Evolutionary conservation across 306 rosid species (phyloP), one percentile per base, ranked within the genome.

Genomic region (Spatholobus suberectus): DNA sequence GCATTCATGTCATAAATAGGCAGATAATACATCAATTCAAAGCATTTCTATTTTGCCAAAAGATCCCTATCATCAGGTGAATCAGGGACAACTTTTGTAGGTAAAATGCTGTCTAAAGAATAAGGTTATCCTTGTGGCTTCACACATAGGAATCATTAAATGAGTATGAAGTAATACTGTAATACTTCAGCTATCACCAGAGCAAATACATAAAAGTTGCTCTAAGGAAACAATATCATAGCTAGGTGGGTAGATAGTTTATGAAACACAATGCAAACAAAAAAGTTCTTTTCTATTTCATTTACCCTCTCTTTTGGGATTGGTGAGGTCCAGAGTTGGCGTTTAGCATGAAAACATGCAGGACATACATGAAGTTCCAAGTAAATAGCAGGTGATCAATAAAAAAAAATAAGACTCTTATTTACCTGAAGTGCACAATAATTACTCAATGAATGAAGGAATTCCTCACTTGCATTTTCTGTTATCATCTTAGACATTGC

Each of bases 401-500:
- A 57, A 20, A 62, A 44, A 14, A 70, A n/a, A 51, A 38, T 44
- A 18, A 59, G 55, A 65, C 86, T 77, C 76, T 24, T n/a, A 52
- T 75, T 76, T 81, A 96, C 99, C 98, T 96, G 99, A 87, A 96
- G 99, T 29, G 98, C 97, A 80, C 99, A 96, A 82, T 96, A 96
- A 89, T 96, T 96, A 86, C 99, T 96, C 86, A 96, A 82, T 3
- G 97, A 87, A 77, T 89, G 78, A 71, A 96, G 93, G 85, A 96
- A 96, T 76, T 96, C 99, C 88, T 96, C 99, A 4, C 99, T 96
- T 14, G 99, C 98, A 88, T 96, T 96, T 90, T 96, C 99, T 14
- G 98, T 96, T 72, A 96, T 96, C 94, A 96, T 89, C 90, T 92
- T 94, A 78, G 99, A 89, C 99, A 96, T 96, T 70, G 99, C 99